Conservation (phyloP, 2,329 filamentous ascomycete species). For the Huntiella omanensis region DNA sequence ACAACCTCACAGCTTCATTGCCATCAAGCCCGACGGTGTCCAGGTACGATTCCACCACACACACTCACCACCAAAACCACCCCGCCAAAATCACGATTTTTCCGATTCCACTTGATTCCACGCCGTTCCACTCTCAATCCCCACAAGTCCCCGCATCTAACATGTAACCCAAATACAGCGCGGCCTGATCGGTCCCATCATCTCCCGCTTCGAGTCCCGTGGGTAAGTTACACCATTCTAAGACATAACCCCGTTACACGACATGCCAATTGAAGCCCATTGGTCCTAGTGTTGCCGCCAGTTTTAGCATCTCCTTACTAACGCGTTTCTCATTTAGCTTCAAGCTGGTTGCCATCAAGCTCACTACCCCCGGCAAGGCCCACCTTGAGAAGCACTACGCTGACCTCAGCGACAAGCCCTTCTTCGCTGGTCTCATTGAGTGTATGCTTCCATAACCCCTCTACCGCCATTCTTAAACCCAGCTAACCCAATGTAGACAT, state of each 20-base stretch:
- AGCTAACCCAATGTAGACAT: constrained; percentile 48
- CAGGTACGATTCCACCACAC: constrained; percentile 43
- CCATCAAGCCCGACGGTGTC: constrained; percentile 99
- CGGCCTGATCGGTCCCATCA: constrained; percentile 93
- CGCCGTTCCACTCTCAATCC: constrained; percentile 2
- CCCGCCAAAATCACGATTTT: background rate
- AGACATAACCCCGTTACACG: background rate
- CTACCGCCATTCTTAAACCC: constrained; percentile 12
- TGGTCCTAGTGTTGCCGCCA: no score
- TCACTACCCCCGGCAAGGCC: constrained; percentile 69
- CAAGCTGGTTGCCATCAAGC: constrained; percentile 98
- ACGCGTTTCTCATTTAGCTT: constrained; percentile 36
- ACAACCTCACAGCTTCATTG: constrained; percentile 64
- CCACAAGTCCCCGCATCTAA: constrained; percentile 1
- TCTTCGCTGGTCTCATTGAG: constrained; percentile 86
- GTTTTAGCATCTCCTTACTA: background rate
- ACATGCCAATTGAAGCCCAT: background rate
- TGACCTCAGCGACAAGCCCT: constrained; percentile 83
- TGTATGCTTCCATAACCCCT: constrained; percentile 38
- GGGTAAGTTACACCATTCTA: constrained; percentile 37
- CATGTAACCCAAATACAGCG: constrained; percentile 36
- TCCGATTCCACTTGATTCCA: constrained; percentile 7
- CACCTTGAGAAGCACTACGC: constrained; percentile 97
- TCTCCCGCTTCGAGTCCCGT: constrained; percentile 93
- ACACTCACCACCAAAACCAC: background rate